Base-by-base conservation (phyloP, 208 protist species). In the Trypanosoma mega region DNA sequence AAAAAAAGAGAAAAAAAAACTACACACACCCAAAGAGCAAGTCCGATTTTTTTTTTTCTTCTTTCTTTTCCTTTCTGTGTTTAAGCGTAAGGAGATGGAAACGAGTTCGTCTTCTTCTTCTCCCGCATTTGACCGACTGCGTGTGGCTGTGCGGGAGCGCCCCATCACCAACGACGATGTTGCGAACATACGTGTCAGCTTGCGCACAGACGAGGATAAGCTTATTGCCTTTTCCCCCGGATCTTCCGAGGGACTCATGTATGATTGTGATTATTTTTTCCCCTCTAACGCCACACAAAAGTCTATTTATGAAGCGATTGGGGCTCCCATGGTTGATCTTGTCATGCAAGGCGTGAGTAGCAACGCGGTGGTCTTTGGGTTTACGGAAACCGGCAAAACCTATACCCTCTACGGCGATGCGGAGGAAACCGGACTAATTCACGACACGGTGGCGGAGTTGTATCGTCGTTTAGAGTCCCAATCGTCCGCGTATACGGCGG, bases 181-280 rank as follows among this genome's bases (percentile, higher is more conserved):
- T 0, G 27, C 68, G 9, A 54, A 62, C 14, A 72, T 87, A 4
- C 78, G 90, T 47, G 71, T 96, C 23, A 33, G 51, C 30, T 60
- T 96, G 29, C 72, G 74, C 34, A 76, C 74, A 1, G 68, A 90
- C 26, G 77, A 88, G 30, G 82, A 91, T 41, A 91, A 92, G 52
- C 66, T 96, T 20, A 64, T 93, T 20, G 87, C 88, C 39, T 93
- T 91, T 50, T 66, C 82, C 0, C 85, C 85, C 2, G 60, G 65
- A 27, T 51, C 72, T 20, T 37, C 53, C 7, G 74, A 89, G 53
- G 90, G 87, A 24, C 74, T 94, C 29, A 83, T 93, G 82, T 96
- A 94, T 63, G 75, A 94, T 76, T 94, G 88, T 41, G 90, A 96
- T 68, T 96, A 92, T 68, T 92, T 82, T 59, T 94, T 88, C 58